Base-by-base conservation (phyloP, 208 protist genomes). In the Crithidia bombi region DNA sequence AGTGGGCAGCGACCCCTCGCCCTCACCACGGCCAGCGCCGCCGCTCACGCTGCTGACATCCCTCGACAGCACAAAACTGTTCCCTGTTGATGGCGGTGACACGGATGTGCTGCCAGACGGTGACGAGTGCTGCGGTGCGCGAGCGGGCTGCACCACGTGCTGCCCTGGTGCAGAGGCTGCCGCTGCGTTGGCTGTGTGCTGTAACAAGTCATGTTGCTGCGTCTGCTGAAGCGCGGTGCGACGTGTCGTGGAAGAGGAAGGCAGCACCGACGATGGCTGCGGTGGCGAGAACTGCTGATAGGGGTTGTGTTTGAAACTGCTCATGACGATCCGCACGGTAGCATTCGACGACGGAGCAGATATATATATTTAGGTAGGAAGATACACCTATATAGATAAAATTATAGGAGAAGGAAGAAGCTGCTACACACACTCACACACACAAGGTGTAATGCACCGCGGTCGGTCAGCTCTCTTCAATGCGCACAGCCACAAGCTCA, bases 301-400 rank as follows among this genome's bases (percentile, higher is more conserved):
- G 5, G 71, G 71, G 25, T 76, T 76, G 71, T 76, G 71, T 30
- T 76, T 57, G 21, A 65, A 78, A 30, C 65, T 78, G 56, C 41
- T 56, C 65, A 78, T 78, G 56, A 15, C 43, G 36, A 3, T 21
- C 28, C 36, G 35, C 9, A 5, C 0, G 33, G 23, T 21, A 11
- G 38, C 51, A 52, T 66, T 33, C 17, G 23, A 30, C 38, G 30
- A 36, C 10, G 15, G 15, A 19, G 14, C 52, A 43, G 33, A 44
- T n/a, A 4, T 38, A 61, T 7, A 61, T 23, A 47, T 6, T 2
- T 12, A 61, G 4, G 47, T 28, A 28, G 2, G 23, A 9, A 58
- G 38, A 41, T 41, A 41, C 14, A 41, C 14, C 5, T 33, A 58
- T 33, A 38, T 64, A 44, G 26, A 64, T 25, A 46, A 35, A 64